Base-by-base conservation (phyloP, 768 basidiomycete species). In the Tephrocybe sp. region DNA sequence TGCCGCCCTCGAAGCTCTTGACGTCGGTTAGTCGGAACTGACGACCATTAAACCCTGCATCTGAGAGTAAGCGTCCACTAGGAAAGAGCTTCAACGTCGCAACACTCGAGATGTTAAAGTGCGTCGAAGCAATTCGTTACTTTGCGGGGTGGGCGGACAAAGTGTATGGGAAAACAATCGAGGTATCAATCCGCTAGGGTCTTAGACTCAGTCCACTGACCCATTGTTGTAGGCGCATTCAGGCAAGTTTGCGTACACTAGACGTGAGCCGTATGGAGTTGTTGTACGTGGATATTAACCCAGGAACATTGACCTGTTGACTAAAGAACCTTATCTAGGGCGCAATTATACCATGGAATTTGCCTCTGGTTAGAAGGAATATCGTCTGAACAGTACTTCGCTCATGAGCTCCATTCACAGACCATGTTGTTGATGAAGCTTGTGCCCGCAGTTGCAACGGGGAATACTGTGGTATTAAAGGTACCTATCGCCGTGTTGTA, bases 141-240 rank as follows among this genome's bases (percentile, higher is more conserved):
- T 97, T 87, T 59, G 89, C 83, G 34, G 94, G 93, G 15, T 90
- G 89, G 84, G 89, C 91, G 18, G 93, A 94, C 72, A 95, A 94
- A 70, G 68, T 87, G 45, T 71, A 76, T 4, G 90, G 88, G 4
- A 79, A 89, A 64, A 82, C 81, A 7, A 83, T 91, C 63, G 88
- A 92, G 64, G 71, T 71, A 30, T 38, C 16, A 15, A 16, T 4
- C 37, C 16, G 38, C 1, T 8, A 34, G 15, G 33, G 4, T 9
- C 4, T 34, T 15, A 34, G 9, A n/a, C 11, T 10, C 18, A 64
- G 62, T 65, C 64, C 3, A 57, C 55, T 37, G 62, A 68, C n/a
- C n/a, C n/a, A n/a, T n/a, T n/a, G n/a, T n/a, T n/a, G n/a, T n/a
- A n/a, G n/a, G n/a, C n/a, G n/a, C n/a, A n/a, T n/a, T n/a, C n/a